Evolutionary conservation across 2,329 filamentous ascomycete genomes (phyloP).

Genomic region (Botrytis fragariae): DNA sequence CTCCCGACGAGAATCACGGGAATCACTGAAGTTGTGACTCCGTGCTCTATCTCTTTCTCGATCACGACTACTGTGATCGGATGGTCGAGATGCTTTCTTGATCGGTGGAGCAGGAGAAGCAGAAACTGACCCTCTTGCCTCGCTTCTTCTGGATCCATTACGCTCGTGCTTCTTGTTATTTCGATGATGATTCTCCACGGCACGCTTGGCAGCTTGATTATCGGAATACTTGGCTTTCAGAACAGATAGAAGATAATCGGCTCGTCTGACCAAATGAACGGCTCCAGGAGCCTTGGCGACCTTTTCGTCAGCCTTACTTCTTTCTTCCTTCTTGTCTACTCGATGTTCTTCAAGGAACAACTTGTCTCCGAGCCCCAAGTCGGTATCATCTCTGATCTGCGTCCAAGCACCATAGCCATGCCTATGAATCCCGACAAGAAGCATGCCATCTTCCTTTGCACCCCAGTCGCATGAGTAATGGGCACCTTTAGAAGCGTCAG

Average conservation of each 20-base stretch:
- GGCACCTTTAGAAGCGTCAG: conserved; percentile 87
- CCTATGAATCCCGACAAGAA: conserved; percentile 86
- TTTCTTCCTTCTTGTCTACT: conserved; percentile 96
- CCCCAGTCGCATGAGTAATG: conserved; percentile 93
- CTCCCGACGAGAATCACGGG: conserved; percentile 29
- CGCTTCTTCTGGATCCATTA: conserved; percentile 59
- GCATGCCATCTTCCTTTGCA: conserved; percentile 92
- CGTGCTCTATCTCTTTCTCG: conserved; percentile 50
- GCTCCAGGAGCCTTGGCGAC: conserved; percentile 90
- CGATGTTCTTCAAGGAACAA: conserved; percentile 96
- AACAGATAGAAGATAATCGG: conserved; percentile 94
- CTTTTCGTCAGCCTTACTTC: conserved; percentile 68
- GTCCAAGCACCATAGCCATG: conserved; percentile 97
- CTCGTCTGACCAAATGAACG: conserved; percentile 90
- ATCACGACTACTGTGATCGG: conserved; percentile 47
- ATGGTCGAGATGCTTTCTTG: conserved; percentile 42
- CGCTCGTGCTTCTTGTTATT: conserved; percentile 78
- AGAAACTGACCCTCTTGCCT: conserved; percentile 58
- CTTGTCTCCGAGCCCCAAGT: conserved; percentile 83
- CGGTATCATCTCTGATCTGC: conserved; percentile 86
- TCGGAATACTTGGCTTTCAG: conserved; percentile 80
- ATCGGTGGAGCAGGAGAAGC: conserved; percentile 67
- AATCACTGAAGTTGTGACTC: conserved; percentile 44
- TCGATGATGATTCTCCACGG: conserved; percentile 88
- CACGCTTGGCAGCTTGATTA: conserved; percentile 71